Conservation (phyloP, 257 asterid genomes). For the Gentiana macrophylla region DNA sequence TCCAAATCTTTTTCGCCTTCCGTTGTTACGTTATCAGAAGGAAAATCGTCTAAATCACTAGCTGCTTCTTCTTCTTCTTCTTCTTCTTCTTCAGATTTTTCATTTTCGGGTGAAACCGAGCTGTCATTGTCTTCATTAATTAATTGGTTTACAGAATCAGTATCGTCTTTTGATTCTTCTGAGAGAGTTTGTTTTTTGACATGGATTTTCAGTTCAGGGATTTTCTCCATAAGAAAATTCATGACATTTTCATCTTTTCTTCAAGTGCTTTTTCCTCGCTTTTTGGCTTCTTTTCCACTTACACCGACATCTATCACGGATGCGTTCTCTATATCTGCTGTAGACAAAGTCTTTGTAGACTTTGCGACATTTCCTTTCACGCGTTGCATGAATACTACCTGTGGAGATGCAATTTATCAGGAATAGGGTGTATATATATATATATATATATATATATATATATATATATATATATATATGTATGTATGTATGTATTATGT, state of each 20-base stretch:
- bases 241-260: constrained; percentile 80
- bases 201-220: constrained; percentile 73
- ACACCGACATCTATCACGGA: constrained; percentile 57
- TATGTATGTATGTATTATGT: no score
- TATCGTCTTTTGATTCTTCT: constrained; percentile 50
- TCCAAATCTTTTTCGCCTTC: constrained; percentile 56
- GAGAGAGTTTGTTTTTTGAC: constrained; percentile 52
- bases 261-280: constrained; percentile 44
- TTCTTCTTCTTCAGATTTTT: not conserved
- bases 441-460: no score
- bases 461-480: no score
- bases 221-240: constrained; percentile 80
- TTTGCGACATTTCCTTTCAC: constrained; percentile 39
- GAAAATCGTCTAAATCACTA: constrained; percentile 30
- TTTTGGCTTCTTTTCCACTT: constrained; percentile 43
- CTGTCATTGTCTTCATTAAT: constrained; percentile 54
- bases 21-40: constrained; percentile 28
- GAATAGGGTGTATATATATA: no score
- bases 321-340: constrained; percentile 41
- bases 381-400: constrained; percentile 79
- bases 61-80: constrained; percentile 47
- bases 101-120: constrained; percentile 3
- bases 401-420: constrained; percentile 15
- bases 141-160: constrained; percentile 42
- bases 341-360: constrained; percentile 41